These are phyloP conservation scores for Fraxinus greggii DNA, from an alignment of 305 asterid species.

Conservation along the genomic window DNA sequence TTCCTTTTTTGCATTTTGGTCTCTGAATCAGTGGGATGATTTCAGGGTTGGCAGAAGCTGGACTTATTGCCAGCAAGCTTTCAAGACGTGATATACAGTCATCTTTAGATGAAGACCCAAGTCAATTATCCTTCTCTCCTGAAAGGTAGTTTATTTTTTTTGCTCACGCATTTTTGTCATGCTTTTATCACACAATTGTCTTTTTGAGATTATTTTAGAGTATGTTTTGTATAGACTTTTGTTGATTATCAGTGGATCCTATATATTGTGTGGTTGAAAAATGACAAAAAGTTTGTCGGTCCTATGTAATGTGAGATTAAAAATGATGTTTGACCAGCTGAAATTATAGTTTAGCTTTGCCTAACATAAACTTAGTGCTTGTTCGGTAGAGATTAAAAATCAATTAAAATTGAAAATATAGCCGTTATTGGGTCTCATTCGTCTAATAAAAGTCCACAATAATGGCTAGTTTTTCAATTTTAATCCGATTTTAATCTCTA, in stretches of 20 bases:
- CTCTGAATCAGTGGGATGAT: constrained; percentile 36
- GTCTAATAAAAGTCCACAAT: no score
- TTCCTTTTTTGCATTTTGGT: constrained; percentile 19
- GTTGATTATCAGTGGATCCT: not conserved
- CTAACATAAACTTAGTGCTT: not conserved
- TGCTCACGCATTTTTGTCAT: not conserved
- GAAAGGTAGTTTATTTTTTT: constrained; percentile 51
- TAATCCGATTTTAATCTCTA: no score
- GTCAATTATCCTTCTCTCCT: constrained; percentile 70
- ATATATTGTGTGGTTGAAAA: not conserved
- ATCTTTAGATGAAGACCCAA: constrained; percentile 56
- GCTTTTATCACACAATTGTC: constrained; percentile 21
- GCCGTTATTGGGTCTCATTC: no score
- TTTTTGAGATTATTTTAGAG: not conserved
- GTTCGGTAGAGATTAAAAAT: no score
- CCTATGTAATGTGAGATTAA: not conserved
- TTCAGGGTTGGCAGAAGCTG: constrained; percentile 98
- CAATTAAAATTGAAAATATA: no score
- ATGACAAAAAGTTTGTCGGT: not conserved
- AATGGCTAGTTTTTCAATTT: no score
- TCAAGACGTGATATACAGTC: constrained; percentile 81
- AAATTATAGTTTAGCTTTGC: not conserved
- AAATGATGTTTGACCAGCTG: not conserved
- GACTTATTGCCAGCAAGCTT: constrained; percentile 94
- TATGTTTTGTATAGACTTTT: not conserved